phyloP scores from a whole-genome alignment of 805 yeast species.

The Nakazawaea pomicola region DNA sequence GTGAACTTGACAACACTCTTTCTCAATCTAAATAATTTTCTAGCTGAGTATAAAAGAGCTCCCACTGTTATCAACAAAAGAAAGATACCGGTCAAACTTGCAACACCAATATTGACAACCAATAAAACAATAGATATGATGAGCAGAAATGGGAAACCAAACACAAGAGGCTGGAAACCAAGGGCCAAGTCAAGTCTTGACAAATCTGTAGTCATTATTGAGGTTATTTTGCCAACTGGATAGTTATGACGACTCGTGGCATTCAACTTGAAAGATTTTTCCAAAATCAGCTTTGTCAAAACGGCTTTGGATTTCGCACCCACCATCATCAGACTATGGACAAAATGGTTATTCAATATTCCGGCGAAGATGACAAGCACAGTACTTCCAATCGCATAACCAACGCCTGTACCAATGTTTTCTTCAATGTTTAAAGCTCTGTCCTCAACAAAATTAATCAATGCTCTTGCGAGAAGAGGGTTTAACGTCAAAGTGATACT shows the following conservation, averaged over 20 bases:
- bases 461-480: conserved; percentile 33
- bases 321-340: conserved; percentile 36
- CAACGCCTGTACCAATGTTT: conserved; percentile 31
- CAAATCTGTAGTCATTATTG: conserved; percentile 38
- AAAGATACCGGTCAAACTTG: conserved; percentile 37
- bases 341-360: conserved; percentile 30
- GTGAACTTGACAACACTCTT: conserved; percentile 32
- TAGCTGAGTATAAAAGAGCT: conserved; percentile 31
- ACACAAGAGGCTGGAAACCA: conserved; percentile 37
- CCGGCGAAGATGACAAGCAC: conserved; percentile 22
- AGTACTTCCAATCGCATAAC: conserved; percentile 35
- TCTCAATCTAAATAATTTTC: conserved; percentile 30
- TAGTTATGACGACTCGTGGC: conserved; percentile 29
- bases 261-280: conserved; percentile 34
- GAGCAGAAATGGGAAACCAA: conserved; percentile 39
- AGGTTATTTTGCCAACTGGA: conserved; percentile 35
- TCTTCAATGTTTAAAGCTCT: conserved; percentile 28
- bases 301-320: conserved; percentile 38
- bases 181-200: conserved; percentile 38
- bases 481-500: conserved; percentile 51
- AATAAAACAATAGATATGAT: conserved; percentile 33
- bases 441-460: conserved; percentile 35
- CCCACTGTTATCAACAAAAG: conserved; percentile 31
- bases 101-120: conserved; percentile 31
- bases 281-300: conserved; percentile 32